Evolutionary conservation across 805 yeast species (phyloP).

Genomic region (Hanseniaspora singularis): DNA sequence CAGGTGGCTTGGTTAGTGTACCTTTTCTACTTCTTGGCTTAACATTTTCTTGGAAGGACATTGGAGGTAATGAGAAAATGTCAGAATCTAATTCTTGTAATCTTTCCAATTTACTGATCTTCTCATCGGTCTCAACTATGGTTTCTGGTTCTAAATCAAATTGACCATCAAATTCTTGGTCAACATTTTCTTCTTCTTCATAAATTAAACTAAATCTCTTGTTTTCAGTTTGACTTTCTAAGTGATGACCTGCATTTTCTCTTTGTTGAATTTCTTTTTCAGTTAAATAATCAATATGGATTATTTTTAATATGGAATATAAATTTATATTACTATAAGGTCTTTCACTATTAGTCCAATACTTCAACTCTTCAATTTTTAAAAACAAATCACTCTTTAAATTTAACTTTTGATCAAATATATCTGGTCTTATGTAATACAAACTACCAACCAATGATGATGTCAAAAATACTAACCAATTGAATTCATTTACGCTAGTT

Average conservation of each 20-base stretch:
- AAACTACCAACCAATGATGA: conserved; percentile 4
- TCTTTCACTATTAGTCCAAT: conserved; percentile 10
- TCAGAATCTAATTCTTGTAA: conserved; percentile 1
- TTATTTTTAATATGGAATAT: conserved; percentile 5
- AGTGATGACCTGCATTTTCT: conserved; percentile 19
- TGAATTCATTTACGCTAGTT: conserved; percentile 3
- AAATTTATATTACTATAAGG: conserved; percentile 7
- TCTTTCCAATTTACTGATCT: conserved; percentile 1
- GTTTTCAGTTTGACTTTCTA: conserved; percentile 22
- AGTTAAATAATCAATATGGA: conserved; percentile 10
- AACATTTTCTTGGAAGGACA: not conserved
- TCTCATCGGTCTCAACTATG: not conserved
- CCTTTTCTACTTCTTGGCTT: conserved; percentile 15
- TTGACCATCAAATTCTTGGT: not conserved
- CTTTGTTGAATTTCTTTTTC: conserved; percentile 10
- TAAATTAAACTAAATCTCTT: not conserved
- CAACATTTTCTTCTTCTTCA: conserved; percentile 2
- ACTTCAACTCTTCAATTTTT: conserved; percentile 13
- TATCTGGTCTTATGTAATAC: conserved; percentile 4
- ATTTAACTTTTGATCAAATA: conserved; percentile 11
- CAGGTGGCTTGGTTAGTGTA: conserved; percentile 1
- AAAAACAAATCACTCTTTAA: conserved; percentile 12
- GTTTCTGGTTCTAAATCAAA: not conserved
- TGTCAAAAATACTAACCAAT: conserved; percentile 5
- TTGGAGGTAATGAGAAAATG: conserved; percentile 11